Percentiles rank a stretch among this genome's conserved stretches.
Evolutionary conservation across 2,329 filamentous ascomycete genomes (phyloP).

Genomic region (Beauveria asiatica): DNA sequence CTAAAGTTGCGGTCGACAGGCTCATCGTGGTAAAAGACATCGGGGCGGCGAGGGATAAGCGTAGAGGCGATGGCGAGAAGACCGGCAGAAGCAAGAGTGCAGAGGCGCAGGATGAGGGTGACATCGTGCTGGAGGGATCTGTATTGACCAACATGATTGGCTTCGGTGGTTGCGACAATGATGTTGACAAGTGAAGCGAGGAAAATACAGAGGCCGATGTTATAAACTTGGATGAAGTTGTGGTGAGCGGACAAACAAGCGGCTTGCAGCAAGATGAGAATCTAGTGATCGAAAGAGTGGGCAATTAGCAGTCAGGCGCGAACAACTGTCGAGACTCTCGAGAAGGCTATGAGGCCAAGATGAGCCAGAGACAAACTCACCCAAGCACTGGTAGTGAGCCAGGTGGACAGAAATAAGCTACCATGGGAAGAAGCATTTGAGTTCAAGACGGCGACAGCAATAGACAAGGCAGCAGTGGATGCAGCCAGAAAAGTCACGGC

Average conservation of each 20-base stretch:
- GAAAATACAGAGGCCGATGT: constrained; percentile 43
- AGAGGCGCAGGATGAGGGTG: constrained; percentile 35
- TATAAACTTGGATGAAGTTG: constrained; percentile 42
- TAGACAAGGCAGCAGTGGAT: constrained; percentile 45
- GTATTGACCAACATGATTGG: constrained; percentile 26
- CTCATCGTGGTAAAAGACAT: constrained; percentile 51
- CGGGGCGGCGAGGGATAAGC: constrained; percentile 56
- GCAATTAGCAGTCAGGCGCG: neutral
- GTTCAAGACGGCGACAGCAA: constrained; percentile 47
- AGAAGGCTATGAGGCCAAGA: neutral
- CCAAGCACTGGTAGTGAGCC: constrained; percentile 54
- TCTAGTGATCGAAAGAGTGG: constrained; percentile 24
- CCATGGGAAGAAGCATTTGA: constrained; percentile 29
- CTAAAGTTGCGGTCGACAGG: constrained; percentile 57
- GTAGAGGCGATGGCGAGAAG: constrained; percentile 40
- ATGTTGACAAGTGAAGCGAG: constrained; percentile 38
- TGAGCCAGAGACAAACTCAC: constrained; percentile 36
- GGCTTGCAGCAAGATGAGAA: constrained; percentile 43
- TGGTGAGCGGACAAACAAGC: constrained; percentile 39
- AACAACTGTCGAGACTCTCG: neutral
- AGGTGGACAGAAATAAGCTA: constrained; percentile 43
- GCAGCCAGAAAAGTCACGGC: constrained; percentile 45
- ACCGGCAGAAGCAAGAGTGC: constrained; percentile 38
- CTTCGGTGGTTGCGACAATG: constrained; percentile 36
- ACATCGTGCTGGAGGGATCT: constrained; percentile 28